Evolutionary conservation across 805 yeast genomes (phyloP), one percentile per base, ranked within the genome.

Genomic region (Hanseniaspora vineae): DNA sequence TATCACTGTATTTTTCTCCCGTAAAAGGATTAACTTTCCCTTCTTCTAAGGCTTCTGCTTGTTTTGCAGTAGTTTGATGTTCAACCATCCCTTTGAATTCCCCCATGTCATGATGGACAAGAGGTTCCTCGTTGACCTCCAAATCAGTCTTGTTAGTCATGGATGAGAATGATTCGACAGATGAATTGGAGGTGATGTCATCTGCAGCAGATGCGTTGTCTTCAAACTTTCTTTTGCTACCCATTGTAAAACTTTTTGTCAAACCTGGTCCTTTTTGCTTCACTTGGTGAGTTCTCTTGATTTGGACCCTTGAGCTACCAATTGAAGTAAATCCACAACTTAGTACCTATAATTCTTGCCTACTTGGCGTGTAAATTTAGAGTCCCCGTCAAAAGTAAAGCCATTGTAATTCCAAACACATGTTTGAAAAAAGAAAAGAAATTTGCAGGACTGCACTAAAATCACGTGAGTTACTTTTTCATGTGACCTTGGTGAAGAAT

Each of bases 11-110:
- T 17, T 60, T 54, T 11, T 65, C 54, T 12, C 92, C 95, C 1
- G 88, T 85, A 68, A 92, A 90, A 6, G 96, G 92, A 59, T 90
- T 92, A 29, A 54, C 54, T 0, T 68, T 64, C 1, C 79, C 84
- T 51, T 67, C 59, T 61, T 84, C 90, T 45, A 84, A 65, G 17
- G 55, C 58, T 44, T 68, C 68, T 2, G 90, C 89, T 52, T 77
- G 77, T 43, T 65, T 66, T 10, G 85, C 78, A 12, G 85, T 79
- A 11, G 95, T 83, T 39, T 74, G 58, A 58, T 80, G 84, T 51
- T 88, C 76, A 29, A 61, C 61, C 31, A 78, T 58, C 0, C 71
- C 70, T 32, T 64, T 58, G 55, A 83, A 82, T 56, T 80, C 86
- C 35, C 85, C 87, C 20, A 70, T 78, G 60, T 81, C 81, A 58